phyloP scores from a whole-genome alignment of 371 early-diverging fungal genomes.

The Choanephora cucurbitarum region DNA sequence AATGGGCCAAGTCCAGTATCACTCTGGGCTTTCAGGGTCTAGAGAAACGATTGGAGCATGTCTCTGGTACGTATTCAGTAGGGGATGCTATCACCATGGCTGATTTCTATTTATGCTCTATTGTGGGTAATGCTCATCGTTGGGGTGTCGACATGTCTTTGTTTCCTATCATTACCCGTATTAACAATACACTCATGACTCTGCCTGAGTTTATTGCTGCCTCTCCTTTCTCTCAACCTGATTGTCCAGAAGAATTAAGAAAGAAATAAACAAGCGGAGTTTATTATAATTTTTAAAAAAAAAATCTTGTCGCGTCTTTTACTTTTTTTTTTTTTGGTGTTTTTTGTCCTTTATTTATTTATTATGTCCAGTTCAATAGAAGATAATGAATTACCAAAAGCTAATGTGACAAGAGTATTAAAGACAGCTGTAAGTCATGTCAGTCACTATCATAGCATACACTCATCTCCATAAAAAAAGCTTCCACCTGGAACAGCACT shows the following conservation, averaged over 20 bases:
- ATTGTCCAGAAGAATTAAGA: slow-evolving; percentile 63
- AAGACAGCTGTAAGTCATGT: slow-evolving; percentile 51
- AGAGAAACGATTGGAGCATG: slow-evolving; percentile 61
- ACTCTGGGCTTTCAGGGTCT: slow-evolving; percentile 68
- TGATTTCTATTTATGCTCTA: slow-evolving; percentile 81
- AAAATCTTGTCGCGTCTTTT: neutral
- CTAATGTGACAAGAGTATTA: slow-evolving; percentile 60
- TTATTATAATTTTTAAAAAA: no score
- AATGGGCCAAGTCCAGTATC: slow-evolving; percentile 69
- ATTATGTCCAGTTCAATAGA: slow-evolving; percentile 47
- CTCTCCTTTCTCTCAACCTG: slow-evolving; percentile 74
- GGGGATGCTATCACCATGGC: slow-evolving; percentile 88
- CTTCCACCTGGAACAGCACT: slow-evolving; percentile 63
- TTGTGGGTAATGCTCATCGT: slow-evolving; percentile 78
- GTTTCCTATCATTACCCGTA: slow-evolving; percentile 69
- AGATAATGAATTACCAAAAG: slow-evolving; percentile 61
- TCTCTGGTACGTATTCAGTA: slow-evolving; percentile 74
- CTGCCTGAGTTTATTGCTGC: slow-evolving; percentile 73
- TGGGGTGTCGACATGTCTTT: slow-evolving; percentile 72
- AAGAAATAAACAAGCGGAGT: slow-evolving; percentile 10
- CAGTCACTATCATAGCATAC: neutral
- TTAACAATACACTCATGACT: slow-evolving; percentile 52
- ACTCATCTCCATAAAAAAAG: slow-evolving; percentile 25
- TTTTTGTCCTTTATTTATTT: neutral
- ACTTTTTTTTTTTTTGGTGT: neutral